phyloP scores from a whole-genome alignment of 352 stramenopile species.

The Phytophthora brassicae region DNA sequence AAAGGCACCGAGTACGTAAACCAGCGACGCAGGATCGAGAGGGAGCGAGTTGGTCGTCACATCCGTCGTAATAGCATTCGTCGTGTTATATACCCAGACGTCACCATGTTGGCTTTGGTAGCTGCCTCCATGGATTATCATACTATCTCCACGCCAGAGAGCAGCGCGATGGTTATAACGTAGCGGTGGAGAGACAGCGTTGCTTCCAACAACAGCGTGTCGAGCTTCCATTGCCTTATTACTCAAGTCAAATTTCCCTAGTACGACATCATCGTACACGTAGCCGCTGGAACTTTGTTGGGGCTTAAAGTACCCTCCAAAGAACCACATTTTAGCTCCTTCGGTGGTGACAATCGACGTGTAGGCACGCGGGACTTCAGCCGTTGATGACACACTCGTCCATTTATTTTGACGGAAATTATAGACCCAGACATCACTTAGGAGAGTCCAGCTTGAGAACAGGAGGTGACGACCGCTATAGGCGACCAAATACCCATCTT shows the following conservation, averaged over 20 bases:
- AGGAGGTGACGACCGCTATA: constrained; percentile 62
- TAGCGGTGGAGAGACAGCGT: constrained; percentile 36
- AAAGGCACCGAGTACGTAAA: constrained; percentile 74
- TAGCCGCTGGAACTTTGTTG: constrained; percentile 58
- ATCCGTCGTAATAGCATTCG: constrained; percentile 29
- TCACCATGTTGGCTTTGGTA: constrained; percentile 70
- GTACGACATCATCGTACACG: constrained; percentile 69
- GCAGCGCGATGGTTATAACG: constrained; percentile 69
- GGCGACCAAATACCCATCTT: constrained; percentile 44
- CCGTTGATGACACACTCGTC: constrained; percentile 25
- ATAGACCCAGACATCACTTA: constrained; percentile 64
- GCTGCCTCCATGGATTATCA: constrained; percentile 73
- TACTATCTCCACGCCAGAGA: constrained; percentile 47
- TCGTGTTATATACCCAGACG: constrained; percentile 74
- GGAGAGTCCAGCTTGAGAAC: constrained; percentile 48
- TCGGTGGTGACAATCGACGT: constrained; percentile 58
- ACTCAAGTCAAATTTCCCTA: constrained; percentile 36
- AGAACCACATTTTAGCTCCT: constrained; percentile 66
- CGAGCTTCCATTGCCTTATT: constrained; percentile 15
- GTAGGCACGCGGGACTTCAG: constrained; percentile 50
- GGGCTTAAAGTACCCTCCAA: constrained; percentile 67
- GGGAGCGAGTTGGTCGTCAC: constrained; percentile 29
- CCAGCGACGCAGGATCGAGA: constrained; percentile 61
- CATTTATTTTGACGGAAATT: constrained; percentile 48
- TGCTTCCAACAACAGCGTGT: constrained; percentile 14